phyloP scores from a whole-genome alignment of 495 filamentous ascomycete genomes.

The Aspergillus wentii region DNA sequence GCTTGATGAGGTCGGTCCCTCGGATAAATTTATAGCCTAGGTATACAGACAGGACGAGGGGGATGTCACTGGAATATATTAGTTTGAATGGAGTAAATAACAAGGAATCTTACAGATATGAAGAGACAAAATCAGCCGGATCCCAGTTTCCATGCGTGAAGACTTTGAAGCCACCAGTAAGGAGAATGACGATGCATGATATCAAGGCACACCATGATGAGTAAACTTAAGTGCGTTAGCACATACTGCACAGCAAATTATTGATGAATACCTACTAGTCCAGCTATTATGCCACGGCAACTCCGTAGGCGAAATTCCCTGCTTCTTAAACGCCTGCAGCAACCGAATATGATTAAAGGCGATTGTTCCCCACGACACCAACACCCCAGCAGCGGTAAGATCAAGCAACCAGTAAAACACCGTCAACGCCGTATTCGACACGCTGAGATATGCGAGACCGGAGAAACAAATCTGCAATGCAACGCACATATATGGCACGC shows the following conservation, averaged over 20 bases:
- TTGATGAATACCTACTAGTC: constrained; percentile 8
- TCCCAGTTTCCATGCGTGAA: constrained; percentile 41
- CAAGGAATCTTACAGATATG: constrained; percentile 35
- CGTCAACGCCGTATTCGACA: constrained; percentile 35
- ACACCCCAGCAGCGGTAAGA: constrained; percentile 48
- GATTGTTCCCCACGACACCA: constrained; percentile 53
- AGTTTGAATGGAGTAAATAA: neutral
- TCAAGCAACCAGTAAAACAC: constrained; percentile 59
- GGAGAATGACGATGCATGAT: constrained; percentile 45
- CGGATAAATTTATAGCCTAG: constrained; percentile 36
- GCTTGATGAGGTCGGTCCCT: constrained; percentile 26
- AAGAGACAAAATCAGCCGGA: constrained; percentile 27
- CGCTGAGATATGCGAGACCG: constrained; percentile 52
- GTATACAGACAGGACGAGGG: constrained; percentile 37
- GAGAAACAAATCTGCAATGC: constrained; percentile 44
- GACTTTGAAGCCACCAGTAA: constrained; percentile 60
- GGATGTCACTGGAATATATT: constrained; percentile 26
- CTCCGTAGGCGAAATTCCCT: constrained; percentile 37
- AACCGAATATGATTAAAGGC: constrained; percentile 55
- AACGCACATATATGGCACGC: constrained; percentile 56
- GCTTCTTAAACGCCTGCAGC: constrained; percentile 44
- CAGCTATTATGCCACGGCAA: constrained; percentile 48
- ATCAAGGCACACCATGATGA: constrained; percentile 46
- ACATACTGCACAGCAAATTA: neutral
- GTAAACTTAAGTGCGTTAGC: constrained; percentile 30